Evolutionary conservation across 2,329 filamentous ascomycete genomes (phyloP).

Genomic region (Stylonectria norvegica): DNA sequence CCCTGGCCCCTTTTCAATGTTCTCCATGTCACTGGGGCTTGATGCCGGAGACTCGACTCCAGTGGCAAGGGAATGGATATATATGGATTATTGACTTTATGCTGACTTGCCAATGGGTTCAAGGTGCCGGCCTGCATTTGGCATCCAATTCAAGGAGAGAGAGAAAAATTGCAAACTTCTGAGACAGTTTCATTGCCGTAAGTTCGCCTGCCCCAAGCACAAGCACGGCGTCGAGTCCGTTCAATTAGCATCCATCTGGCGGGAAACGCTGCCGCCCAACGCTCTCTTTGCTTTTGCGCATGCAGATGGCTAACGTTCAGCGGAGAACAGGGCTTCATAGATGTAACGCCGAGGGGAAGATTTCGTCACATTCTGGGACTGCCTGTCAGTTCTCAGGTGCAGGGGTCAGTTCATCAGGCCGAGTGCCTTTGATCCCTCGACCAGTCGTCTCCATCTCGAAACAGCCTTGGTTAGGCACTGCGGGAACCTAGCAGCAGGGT

Average conservation of each 20-base stretch:
- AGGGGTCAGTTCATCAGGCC: constrained; percentile 9
- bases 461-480: neutral
- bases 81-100: neutral
- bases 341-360: constrained; percentile 9
- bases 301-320: constrained; percentile 9
- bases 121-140: no score
- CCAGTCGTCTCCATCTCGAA: neutral
- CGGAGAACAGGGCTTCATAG: constrained; percentile 6
- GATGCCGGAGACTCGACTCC: neutral
- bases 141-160: no score
- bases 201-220: neutral
- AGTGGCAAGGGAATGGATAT: neutral
- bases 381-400: constrained; percentile 11
- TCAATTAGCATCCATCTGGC: no score
- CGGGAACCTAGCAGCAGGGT: neutral
- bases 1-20: neutral
- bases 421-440: neutral
- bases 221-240: no score
- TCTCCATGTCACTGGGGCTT: neutral
- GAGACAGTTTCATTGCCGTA: no score
- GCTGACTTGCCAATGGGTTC: constrained; percentile 2
- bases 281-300: constrained; percentile 7
- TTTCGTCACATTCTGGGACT: constrained; percentile 5
- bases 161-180: no score
- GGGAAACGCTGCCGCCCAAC: constrained; percentile 2